Base-by-base conservation (phyloP, 78 protist genomes). In the Diacronema lutheri region DNA sequence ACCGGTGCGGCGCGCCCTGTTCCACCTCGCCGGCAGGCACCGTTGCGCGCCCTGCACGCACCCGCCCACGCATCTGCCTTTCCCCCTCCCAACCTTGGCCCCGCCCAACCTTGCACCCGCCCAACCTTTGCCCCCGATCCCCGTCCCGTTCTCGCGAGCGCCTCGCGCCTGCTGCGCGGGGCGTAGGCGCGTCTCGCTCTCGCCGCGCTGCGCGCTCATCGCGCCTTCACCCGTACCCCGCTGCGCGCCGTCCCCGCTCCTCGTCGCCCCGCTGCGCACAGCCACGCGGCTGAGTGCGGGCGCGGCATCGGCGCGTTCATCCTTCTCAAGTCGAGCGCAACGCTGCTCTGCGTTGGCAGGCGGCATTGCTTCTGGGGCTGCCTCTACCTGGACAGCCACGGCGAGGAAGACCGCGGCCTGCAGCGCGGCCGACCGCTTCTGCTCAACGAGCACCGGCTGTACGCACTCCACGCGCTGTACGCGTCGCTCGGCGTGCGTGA, bases 331-430 rank as follows among this genome's bases (percentile, higher is more conserved):
- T 16, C 68, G n/a, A 65, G 78, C n/a, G 11, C 57, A 37, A 60
- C 58, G 35, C 79, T 64, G 13, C 33, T 81, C 29, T 23, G 64
- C 38, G 26, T 38, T 50, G 58, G 68, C 60, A 37, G 76, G 37
- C n/a, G 37, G 25, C 37, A 68, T 65, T 38, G 65, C 44, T 40
- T 33, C 65, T 74, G 81, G 81, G 81, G 60, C 2, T 60, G 77
- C 19, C 86, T n/a, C 33, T 81, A 81, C 76, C 76, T 81, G 21
- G 86, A 81, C 46, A 58, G 2, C 46, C 57, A 81, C 46, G 86
- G 86, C 55, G 86, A 81, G 76, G 86, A 81, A 62, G 86, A 81
- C 46, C 46, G 58, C 23, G 41, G 50, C 6, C 50, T 81, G 58
- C 38, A 1, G 46, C 55, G 86, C 40, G 86, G 86, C 25, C 38